Evolutionary conservation across 768 basidiomycete genomes (phyloP).

Genomic region (Kwoniella europaea): DNA sequence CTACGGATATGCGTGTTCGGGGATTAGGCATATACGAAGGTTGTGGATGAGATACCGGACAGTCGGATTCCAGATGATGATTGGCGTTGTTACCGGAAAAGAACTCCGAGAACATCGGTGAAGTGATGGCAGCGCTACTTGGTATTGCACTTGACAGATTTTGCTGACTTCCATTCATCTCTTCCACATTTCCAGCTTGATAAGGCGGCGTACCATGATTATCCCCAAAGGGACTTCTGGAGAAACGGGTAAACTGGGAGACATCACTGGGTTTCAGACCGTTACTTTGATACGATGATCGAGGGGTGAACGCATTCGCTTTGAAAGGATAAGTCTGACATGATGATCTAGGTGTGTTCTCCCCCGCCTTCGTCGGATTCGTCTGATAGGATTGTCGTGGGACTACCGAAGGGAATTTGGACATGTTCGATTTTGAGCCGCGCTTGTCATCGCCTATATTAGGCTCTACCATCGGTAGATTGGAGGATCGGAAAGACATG

Average conservation of each 20-base stretch:
- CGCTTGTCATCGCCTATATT: background rate
- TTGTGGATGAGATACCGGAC: background rate
- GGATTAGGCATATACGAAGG: no score
- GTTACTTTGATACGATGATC: background rate
- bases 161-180: background rate
- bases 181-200: background rate
- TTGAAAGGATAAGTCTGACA: background rate
- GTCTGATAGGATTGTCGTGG: background rate
- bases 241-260: background rate
- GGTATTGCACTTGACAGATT: background rate
- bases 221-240: background rate
- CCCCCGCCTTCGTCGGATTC: no score
- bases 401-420: constrained; percentile 7
- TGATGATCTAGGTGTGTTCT: constrained; percentile 5
- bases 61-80: background rate
- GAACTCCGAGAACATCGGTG: constrained; percentile 13
- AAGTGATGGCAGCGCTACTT: background rate
- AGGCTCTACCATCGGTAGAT: background rate
- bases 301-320: background rate
- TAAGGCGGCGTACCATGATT: background rate
- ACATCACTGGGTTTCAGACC: background rate
- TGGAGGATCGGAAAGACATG: constrained; percentile 3
- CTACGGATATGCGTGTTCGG: constrained; percentile 7
- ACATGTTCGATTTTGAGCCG: background rate
- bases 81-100: background rate